Percentiles rank a stretch among this genome's conserved stretches.
These are phyloP conservation scores for Opeltia flavorubescens DNA, from an alignment of 495 filamentous ascomycete genomes.

Conservation along the genomic window DNA sequence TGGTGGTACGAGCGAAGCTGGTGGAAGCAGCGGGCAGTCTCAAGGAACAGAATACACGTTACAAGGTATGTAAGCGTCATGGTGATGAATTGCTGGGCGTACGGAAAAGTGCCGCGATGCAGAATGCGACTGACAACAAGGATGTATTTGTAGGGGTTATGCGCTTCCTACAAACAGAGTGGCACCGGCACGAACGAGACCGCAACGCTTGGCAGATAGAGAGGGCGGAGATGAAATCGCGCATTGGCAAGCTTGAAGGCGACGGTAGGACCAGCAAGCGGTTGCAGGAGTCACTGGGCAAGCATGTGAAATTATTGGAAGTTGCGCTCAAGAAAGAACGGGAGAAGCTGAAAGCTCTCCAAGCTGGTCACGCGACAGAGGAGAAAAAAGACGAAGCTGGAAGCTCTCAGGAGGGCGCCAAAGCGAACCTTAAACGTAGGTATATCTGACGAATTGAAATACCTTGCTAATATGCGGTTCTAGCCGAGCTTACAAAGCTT, in stretches of 20 bases:
- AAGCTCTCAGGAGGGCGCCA: conserved; percentile 30
- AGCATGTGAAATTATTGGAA: conserved; percentile 84
- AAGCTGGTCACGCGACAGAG: conserved; percentile 21
- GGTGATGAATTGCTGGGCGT: too few species aligned
- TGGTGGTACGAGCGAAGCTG: conserved; percentile 37
- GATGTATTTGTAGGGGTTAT: conserved; percentile 60
- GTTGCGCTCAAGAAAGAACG: conserved; percentile 69
- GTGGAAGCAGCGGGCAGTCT: conserved; percentile 43
- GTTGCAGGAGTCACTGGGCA: conserved; percentile 71
- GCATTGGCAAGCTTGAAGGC: conserved; percentile 91
- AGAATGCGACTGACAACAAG: not conserved
- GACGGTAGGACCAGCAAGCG: conserved; percentile 72
- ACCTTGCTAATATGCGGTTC: conserved; percentile 6
- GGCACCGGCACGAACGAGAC: conserved; percentile 96
- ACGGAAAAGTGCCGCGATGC: too few species aligned
- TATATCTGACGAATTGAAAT: not conserved
- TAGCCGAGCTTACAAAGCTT: conserved; percentile 27
- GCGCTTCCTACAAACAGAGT: conserved; percentile 98
- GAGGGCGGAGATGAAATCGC: conserved; percentile 95
- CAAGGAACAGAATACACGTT: conserved; percentile 95
- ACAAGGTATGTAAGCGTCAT: conserved; percentile 86
- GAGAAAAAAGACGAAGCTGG: conserved; percentile 33
- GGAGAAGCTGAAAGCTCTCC: conserved; percentile 31
- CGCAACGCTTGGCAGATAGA: conserved; percentile 99
- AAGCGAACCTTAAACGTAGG: conserved; percentile 26